Evolutionary conservation across 1,284 basidiomycete genomes (phyloP), one percentile per base, ranked within the genome.

Genomic region (Ceratobasidium sp.): DNA sequence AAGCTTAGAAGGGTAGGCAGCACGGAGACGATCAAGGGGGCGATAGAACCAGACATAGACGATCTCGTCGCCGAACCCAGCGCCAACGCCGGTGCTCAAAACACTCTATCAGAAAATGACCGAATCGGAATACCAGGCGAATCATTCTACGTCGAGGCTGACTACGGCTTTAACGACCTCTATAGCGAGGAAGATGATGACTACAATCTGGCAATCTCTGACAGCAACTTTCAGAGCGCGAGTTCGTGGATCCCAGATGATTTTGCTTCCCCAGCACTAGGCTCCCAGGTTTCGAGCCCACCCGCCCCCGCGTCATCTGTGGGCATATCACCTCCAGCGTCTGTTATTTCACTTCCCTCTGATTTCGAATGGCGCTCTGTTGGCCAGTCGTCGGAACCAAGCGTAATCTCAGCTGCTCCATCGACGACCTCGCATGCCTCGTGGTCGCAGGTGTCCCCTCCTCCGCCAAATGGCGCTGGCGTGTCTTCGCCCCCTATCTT

Each of bases 1-100:
- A 44, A n/a, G 40, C 52, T 78, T n/a, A 78, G 56, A 33, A 61
- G 77, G n/a, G 57, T 42, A 6, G 64, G 38, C 42, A 78, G 77
- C 69, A 59, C 52, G 33, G 77, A 78, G 42, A 78, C 77, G 17
- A 50, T 78, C 46, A 64, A 59, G 28, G 50, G 56, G 26, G 23
- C 20, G 6, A 23, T 38, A 10, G 76, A 23, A 10, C 17, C 28
- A 33, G 66, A 61, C 52, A 28, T 28, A 13, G 33, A 33, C 20
- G 62, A 61, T 0, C 23, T 38, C 59, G 28, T 15, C 4, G n/a
- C 28, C 50, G 5, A 64, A 73, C 38, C 9, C 71, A n/a, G n/a
- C 26, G 3, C 61, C 56, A 12, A 59, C 33, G 13, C 61, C 2
- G 71, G 56, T 17, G 44, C 15, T 3, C 20, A 40, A 9, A 3